Base-by-base conservation (phyloP, 345 rosid species). In the Ailanthus altissimus region DNA sequence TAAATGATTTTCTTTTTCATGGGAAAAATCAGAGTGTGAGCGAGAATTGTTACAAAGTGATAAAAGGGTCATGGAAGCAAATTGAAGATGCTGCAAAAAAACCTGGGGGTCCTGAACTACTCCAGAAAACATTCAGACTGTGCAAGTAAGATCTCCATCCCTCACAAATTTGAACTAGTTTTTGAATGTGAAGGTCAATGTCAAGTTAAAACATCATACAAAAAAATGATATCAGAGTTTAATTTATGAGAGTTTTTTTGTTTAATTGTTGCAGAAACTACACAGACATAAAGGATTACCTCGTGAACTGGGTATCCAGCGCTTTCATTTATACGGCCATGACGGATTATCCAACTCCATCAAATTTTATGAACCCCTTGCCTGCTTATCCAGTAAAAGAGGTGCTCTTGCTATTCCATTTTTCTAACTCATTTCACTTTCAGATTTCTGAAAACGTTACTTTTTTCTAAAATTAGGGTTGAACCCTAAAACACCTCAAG, bases 311-410 rank as follows among this genome's bases (percentile, higher is more conserved):
- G 90, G 82, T 89, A 2, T 0, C 0, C 0, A 82, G 81, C 18
- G 95, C 91, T 2, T 83, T 73, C 66, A 23, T 8, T 1, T 86
- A 91, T 78, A 72, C 93, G 18, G 93, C 91, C 45, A 91, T 91
- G 95, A 85, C 91, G 1, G 91, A 89, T 80, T 91, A 91, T 73
- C 95, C 93, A 49, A 84, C 91, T 0, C 86, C 86, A 8, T 83
- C 93, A 0, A 88, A 85, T 79, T 85, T 88, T 69, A 51, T 86
- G 14, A 78, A 5, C 9, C 93, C 93, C 7, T 58, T 91, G 79
- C 93, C 95, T 0, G 88, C 95, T 50, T 74, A 84, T 70, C 93
- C 95, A 0, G 83, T 89, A 1, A 82, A 84, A 78, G 84, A 85
- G 92, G 94, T 88, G 49, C 16, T 1, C 0, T 1, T 25, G 18